Conservation (phyloP, 768 basidiomycete species). For the Hemileccinum impolitum region DNA sequence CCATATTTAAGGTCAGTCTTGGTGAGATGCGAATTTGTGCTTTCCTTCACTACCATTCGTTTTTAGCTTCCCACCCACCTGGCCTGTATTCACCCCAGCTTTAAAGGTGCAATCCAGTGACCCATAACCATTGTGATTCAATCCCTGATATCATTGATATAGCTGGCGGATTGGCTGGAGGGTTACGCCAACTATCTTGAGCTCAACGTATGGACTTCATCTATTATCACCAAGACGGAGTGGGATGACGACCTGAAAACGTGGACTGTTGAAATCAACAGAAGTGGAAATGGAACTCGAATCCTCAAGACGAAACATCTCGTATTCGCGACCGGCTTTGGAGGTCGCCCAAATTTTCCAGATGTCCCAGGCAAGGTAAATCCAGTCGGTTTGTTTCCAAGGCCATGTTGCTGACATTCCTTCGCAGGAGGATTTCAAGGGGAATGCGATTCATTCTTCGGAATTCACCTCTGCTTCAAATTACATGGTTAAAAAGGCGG, state of each 20-base stretch:
- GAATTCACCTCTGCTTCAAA: conserved; percentile 46
- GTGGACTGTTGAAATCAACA: conserved; percentile 41
- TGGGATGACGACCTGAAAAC: no score
- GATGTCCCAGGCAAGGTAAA: conserved; percentile 41
- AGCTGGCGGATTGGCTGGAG: conserved; percentile 66
- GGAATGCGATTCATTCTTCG: conserved; percentile 50
- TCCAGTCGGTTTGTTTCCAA: background rate
- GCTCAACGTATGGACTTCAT: conserved; percentile 60
- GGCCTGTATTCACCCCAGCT: no score
- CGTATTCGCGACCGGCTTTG: no score
- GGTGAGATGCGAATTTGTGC: no score
- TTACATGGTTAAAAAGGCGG: conserved; percentile 58
- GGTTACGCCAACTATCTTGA: conserved; percentile 57
- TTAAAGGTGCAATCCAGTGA: conserved; percentile 47
- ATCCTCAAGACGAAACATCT: conserved; percentile 46
- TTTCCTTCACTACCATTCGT: no score
- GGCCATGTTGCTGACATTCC: background rate
- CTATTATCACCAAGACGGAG: conserved; percentile 36
- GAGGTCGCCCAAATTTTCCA: conserved; percentile 45
- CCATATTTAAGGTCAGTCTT: conserved; percentile 48
- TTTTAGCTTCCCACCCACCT: conserved; percentile 49
- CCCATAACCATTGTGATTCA: conserved; percentile 53
- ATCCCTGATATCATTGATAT: no score
- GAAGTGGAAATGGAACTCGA: conserved; percentile 31
- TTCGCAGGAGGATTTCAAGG: conserved; percentile 48